Conservation (phyloP, 345 rosid species). For the Sonneratia alba region DNA sequence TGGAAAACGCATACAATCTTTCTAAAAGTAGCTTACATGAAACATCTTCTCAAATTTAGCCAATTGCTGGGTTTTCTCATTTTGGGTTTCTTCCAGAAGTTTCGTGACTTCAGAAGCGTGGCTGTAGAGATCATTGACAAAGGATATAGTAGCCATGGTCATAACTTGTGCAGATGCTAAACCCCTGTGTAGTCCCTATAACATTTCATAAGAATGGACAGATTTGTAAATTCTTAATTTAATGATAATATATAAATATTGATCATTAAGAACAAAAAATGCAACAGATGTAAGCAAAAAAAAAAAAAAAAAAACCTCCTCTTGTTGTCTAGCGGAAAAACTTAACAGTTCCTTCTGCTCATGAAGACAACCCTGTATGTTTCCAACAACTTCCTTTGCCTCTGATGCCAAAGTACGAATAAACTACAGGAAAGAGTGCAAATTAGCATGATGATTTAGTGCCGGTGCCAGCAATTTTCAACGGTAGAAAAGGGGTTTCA, state of each 20-base stretch:
- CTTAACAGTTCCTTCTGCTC: conserved; percentile 56
- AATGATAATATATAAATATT: not conserved
- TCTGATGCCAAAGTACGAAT: conserved; percentile 38
- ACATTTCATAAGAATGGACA: not conserved
- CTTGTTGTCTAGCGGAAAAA: conserved; percentile 51
- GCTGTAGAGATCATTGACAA: conserved; percentile 43
- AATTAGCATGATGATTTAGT: not conserved
- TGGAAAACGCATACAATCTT: not conserved
- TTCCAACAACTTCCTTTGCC: conserved; percentile 43
- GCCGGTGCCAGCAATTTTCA: not conserved
- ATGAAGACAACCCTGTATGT: conserved; percentile 42
- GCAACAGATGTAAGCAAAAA: not conserved
- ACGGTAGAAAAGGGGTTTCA: conserved; percentile 1
- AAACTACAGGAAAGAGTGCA: conserved; percentile 31
- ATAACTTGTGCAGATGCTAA: conserved; percentile 52
- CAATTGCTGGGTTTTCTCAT: conserved; percentile 39
- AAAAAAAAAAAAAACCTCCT: conserved; percentile 34
- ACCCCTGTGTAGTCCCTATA: conserved; percentile 47
- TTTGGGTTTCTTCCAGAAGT: conserved; percentile 41
- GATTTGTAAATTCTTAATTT: not conserved
- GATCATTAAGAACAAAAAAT: not conserved
- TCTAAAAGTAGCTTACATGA: conserved; percentile 29
- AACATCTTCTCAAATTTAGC: conserved; percentile 48
- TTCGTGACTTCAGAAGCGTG: conserved; percentile 45
- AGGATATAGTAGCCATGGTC: conserved; percentile 44